Evolutionary conservation across 2,329 filamentous ascomycete genomes (phyloP), one percentile per base, ranked within the genome.

Genomic region (Cytospora piceae): DNA sequence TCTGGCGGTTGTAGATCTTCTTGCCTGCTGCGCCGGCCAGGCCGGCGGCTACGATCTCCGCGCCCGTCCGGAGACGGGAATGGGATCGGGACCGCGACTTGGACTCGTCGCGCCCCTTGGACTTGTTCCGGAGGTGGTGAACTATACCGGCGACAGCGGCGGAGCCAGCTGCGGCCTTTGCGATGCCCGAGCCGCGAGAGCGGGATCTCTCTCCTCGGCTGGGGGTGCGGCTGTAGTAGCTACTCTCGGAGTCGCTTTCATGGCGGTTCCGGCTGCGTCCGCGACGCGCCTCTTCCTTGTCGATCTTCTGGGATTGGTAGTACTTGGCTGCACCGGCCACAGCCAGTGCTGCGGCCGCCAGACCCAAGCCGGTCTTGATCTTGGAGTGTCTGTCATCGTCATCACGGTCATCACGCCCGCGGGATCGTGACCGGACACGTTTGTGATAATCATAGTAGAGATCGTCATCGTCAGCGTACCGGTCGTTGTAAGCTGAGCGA

Each of bases 291-390:
- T 89, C 86, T 69, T 88, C 87, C 71, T 83, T 86, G 54, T 88
- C 85, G 54, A 83, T 75, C 72, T 86, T 87, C 74, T 81, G 85
- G 70, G 83, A 82, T 68, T 88, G 83, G 73, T 85, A 84, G 71
- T 88, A 88, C 72, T 89, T 88, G 68, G 86, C 82, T 6, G 87
- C 87, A n/a, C 87, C 87, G 4, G 87, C 86, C 24, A 87, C 85
- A 9, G 87, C 87, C 29, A 89, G 79, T 20, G 86, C 87, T 27
- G 87, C 86, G 12, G 86, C 87, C 11, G 87, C 87, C 52, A 89
- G 80, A 37, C 86, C 87, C 27, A 89, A 77, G 27, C 86, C 87
- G 1, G 85, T 87, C 74, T 87, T 87, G 63, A 89, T 77, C 58
- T 81, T 81, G 52, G 80, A 82, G 69, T 80, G 79, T 69, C 74